A percentile compares a stretch with the other conserved stretches of the same genome.
phyloP scores from a whole-genome alignment of 345 rosid species.

The Hirschfeldia incana region DNA sequence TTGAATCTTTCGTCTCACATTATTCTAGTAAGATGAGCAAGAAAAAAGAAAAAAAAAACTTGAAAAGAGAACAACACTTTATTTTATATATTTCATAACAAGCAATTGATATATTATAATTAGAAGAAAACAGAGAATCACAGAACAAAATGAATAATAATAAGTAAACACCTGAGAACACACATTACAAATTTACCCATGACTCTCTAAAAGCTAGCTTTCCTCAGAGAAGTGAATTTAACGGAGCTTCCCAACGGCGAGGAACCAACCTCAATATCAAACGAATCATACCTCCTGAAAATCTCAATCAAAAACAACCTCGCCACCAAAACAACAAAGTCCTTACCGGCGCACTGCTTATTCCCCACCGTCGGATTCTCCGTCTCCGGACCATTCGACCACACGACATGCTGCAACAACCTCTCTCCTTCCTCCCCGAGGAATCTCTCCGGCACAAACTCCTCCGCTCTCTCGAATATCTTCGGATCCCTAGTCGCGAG shows the following conservation, averaged over 20 bases:
- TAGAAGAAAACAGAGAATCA: neutral
- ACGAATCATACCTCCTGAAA: conserved; percentile 80
- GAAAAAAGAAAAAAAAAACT: too few species aligned
- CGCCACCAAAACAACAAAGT: conserved; percentile 70
- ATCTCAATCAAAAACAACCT: conserved; percentile 75
- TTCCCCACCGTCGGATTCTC: conserved; percentile 58
- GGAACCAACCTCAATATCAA: conserved; percentile 55
- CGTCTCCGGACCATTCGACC: conserved; percentile 93
- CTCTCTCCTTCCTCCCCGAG: conserved; percentile 71
- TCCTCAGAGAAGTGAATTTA: conserved; percentile 60
- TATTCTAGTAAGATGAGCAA: too few species aligned
- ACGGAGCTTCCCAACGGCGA: conserved; percentile 61
- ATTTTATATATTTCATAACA: neutral
- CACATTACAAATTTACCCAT: conserved; percentile 18
- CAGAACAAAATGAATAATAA: neutral
- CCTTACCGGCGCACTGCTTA: conserved; percentile 91
- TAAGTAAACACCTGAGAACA: neutral
- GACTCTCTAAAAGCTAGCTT: conserved; percentile 51
- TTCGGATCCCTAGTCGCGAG: conserved; percentile 82
- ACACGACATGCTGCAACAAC: conserved; percentile 65
- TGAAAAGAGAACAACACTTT: too few species aligned
- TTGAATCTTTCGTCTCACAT: too few species aligned
- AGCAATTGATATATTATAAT: neutral
- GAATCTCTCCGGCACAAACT: conserved; percentile 79
- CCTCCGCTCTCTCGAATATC: conserved; percentile 66